phyloP scores from a whole-genome alignment of 1,284 basidiomycete species.

The Apiotrichum akiyoshidainum region DNA sequence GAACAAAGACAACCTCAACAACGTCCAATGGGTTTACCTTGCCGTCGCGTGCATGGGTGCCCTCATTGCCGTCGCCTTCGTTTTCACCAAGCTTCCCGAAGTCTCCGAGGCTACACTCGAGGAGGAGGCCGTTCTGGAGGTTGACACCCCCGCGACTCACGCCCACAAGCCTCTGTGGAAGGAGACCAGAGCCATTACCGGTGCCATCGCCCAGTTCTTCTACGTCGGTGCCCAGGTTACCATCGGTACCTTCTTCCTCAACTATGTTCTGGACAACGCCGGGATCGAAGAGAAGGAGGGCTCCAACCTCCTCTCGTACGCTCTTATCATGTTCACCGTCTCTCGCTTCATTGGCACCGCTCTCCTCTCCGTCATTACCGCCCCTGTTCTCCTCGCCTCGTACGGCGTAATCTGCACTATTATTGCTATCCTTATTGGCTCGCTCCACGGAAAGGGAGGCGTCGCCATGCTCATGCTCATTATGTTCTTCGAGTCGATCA shows the following conservation, averaged over 20 bases:
- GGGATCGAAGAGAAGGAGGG: constrained; percentile 59
- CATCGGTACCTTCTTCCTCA: constrained; percentile 69
- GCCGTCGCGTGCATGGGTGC: constrained; percentile 61
- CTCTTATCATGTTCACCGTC: constrained; percentile 68
- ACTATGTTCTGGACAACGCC: constrained; percentile 64
- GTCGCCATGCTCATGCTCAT: constrained; percentile 64
- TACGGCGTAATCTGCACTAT: constrained; percentile 58
- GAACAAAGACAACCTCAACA: constrained; percentile 62
- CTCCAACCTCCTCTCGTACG: constrained; percentile 66
- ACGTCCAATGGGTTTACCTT: constrained; percentile 78
- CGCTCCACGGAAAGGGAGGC: constrained; percentile 58
- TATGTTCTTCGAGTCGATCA: constrained; percentile 75
- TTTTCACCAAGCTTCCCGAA: constrained; percentile 70
- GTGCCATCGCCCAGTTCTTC: constrained; percentile 38
- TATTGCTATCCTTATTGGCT: constrained; percentile 59
- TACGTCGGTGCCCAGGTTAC: constrained; percentile 72
- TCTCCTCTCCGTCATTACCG: constrained; percentile 62
- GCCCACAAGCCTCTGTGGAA: constrained; percentile 58
- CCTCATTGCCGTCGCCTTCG: constrained; percentile 65
- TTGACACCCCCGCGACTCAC: neutral
- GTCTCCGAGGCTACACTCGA: constrained; percentile 59
- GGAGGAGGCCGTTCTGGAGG: constrained; percentile 12
- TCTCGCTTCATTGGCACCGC: constrained; percentile 63
- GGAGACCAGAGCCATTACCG: constrained; percentile 67
- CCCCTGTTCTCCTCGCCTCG: constrained; percentile 61